phyloP scores from a whole-genome alignment of 768 basidiomycete species.

The Collybiopsis confluens region DNA sequence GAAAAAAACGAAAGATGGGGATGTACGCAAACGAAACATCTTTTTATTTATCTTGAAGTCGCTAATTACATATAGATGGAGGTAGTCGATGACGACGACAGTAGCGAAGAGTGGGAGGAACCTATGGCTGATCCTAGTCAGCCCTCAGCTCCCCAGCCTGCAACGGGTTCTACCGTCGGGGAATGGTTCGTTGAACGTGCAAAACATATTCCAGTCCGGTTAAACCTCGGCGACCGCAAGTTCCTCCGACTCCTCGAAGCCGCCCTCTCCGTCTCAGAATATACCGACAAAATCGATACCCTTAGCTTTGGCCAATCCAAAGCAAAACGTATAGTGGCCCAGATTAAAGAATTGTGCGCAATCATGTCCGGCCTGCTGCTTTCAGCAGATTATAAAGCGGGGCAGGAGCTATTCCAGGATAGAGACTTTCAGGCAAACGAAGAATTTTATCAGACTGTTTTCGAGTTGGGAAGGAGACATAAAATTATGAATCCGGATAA shows the following conservation, averaged over 20 bases:
- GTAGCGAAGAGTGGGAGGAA: conserved; percentile 39
- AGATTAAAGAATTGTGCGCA: conserved; percentile 83
- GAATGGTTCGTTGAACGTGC: conserved; percentile 85
- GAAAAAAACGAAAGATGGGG: conserved; percentile 22
- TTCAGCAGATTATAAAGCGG: conserved; percentile 82
- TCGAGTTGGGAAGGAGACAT: conserved; percentile 79
- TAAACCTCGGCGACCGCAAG: conserved; percentile 74
- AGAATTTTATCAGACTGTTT: conserved; percentile 75
- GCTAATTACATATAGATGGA: conserved; percentile 45
- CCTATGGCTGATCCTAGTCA: conserved; percentile 26
- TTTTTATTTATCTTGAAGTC: neutral
- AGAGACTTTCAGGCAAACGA: conserved; percentile 78
- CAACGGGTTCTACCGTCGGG: conserved; percentile 57
- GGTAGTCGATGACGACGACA: conserved; percentile 34
- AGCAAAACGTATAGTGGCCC: conserved; percentile 82
- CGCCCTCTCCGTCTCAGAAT: conserved; percentile 80
- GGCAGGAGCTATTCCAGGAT: conserved; percentile 81
- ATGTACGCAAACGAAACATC: conserved; percentile 18
- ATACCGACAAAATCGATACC: conserved; percentile 88
- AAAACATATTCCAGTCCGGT: conserved; percentile 76
- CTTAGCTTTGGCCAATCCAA: conserved; percentile 74
- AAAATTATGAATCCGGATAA: conserved; percentile 94
- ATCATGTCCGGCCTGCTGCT: conserved; percentile 82
- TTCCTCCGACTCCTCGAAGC: conserved; percentile 82
- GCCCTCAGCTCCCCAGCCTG: conserved; percentile 55